A percentile compares a stretch with the other conserved stretches of the same genome.
These are phyloP conservation scores for Fusarium goolgardi DNA, from an alignment of 2,329 filamentous ascomycete species.

Conservation along the genomic window DNA sequence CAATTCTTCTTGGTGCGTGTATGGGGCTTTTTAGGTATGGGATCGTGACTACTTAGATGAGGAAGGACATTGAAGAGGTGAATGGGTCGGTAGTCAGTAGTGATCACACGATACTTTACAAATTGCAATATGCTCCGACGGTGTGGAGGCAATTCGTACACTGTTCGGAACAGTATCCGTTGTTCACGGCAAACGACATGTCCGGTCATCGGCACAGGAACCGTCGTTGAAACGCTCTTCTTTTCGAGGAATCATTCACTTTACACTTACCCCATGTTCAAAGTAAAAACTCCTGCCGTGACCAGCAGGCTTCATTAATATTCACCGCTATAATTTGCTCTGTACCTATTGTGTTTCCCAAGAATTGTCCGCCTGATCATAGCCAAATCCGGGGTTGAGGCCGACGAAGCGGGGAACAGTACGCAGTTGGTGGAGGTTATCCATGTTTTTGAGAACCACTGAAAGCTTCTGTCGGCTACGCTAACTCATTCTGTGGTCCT, in stretches of 20 bases:
- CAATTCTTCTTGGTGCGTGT: slow-evolving; percentile 8
- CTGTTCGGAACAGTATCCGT: slow-evolving; percentile 23
- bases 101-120: background rate
- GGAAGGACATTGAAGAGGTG: accelerated
- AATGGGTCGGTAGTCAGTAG: accelerated
- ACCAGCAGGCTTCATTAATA: accelerated
- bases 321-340: background rate
- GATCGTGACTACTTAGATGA: background rate
- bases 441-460: background rate
- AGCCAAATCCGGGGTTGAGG: slow-evolving; percentile 15
- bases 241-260: too few species aligned
- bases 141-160: background rate
- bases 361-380: slow-evolving; percentile 6
- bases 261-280: too few species aligned
- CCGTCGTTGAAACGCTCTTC: accelerated
- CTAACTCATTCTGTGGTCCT: slow-evolving; percentile 18
- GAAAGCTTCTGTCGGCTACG: slow-evolving; percentile 23
- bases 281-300: accelerated
- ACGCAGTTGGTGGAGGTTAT: background rate
- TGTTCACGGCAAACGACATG: background rate
- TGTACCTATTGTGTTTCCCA: background rate
- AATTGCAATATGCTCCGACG: background rate
- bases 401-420: slow-evolving; percentile 21
- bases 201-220: slow-evolving; percentile 1
- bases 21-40: slow-evolving; percentile 21